phyloP scores from a whole-genome alignment of 2,329 filamentous ascomycete species.

The Ophiocordyceps camponoti-leonardi region DNA sequence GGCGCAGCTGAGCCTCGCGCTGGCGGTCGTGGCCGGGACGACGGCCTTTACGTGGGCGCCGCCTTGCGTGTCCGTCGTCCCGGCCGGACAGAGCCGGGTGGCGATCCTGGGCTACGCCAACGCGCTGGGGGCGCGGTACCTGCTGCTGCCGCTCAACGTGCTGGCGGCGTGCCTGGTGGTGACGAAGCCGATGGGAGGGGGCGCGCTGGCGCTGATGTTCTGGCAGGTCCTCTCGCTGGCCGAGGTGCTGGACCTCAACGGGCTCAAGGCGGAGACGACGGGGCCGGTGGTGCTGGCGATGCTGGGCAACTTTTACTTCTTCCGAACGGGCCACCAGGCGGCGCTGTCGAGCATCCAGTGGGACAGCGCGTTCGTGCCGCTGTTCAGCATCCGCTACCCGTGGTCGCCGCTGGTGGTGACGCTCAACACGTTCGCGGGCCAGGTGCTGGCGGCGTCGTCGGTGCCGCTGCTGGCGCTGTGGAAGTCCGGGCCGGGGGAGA shows the following conservation, averaged over 20 bases:
- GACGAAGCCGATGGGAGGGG: conserved; percentile 88
- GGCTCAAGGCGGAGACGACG: conserved; percentile 50
- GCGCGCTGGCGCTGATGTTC: conserved; percentile 62
- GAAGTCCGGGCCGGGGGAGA: conserved; percentile 68
- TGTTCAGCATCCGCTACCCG: conserved; percentile 70
- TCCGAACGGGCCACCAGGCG: conserved; percentile 95
- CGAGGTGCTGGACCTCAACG: conserved; percentile 44
- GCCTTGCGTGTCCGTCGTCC: conserved; percentile 61
- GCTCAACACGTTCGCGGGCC: conserved; percentile 78
- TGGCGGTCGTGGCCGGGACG: conserved; percentile 70
- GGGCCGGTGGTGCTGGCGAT: conserved; percentile 72
- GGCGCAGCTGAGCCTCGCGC: conserved; percentile 62
- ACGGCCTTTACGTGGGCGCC: conserved; percentile 75
- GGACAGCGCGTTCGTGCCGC: conserved; percentile 85
- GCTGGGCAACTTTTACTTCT: conserved; percentile 88
- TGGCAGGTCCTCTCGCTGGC: conserved; percentile 78
- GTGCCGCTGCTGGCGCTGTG: conserved; percentile 74
- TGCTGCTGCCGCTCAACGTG: conserved; percentile 62
- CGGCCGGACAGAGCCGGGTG: conserved; percentile 37
- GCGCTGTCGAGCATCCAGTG: conserved; percentile 79
- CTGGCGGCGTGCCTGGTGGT: conserved; percentile 61
- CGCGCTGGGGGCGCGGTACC: conserved; percentile 78
- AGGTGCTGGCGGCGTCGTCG: conserved; percentile 64
- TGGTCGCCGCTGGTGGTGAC: conserved; percentile 71
- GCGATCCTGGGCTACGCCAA: conserved; percentile 86